A percentile compares a stretch with the other conserved stretches of the same genome.
Conservation (phyloP, 2,329 filamentous ascomycete species). For the Colletotrichum sp. region DNA sequence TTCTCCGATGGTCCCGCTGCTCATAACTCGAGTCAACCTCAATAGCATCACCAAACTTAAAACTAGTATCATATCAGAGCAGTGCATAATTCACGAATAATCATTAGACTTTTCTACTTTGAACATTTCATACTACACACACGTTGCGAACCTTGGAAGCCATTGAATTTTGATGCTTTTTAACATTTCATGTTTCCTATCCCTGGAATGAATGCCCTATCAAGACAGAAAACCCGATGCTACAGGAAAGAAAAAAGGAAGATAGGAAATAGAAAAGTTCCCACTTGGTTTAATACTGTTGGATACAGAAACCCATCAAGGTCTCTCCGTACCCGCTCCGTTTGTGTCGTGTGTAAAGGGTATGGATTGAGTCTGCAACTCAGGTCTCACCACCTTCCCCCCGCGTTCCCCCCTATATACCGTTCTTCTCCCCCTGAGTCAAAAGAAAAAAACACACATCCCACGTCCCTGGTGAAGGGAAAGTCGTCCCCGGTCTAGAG, state of each 20-base stretch:
- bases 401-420: conserved; percentile 7
- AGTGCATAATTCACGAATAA: neutral
- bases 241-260: conserved; percentile 26
- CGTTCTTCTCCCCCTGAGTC: neutral
- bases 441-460: neutral
- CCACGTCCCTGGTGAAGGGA: conserved; percentile 1
- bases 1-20: neutral
- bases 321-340: conserved; percentile 12
- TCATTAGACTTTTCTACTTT: conserved; percentile 23
- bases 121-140: conserved; percentile 23
- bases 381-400: neutral
- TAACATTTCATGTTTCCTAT: conserved; percentile 36
- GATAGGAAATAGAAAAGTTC: conserved; percentile 23
- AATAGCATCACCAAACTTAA: neutral
- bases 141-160: neutral
- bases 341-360: conserved; percentile 18
- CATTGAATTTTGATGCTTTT: conserved; percentile 27
- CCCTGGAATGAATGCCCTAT: conserved; percentile 28
- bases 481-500: conserved; percentile 15
- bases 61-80: neutral
- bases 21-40: neutral
- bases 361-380: conserved; percentile 16
- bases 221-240: conserved; percentile 27
- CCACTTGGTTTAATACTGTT: conserved; percentile 21
- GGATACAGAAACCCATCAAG: conserved; percentile 12